phyloP scores from a whole-genome alignment of 805 yeast species.

The Pichia heedii region DNA sequence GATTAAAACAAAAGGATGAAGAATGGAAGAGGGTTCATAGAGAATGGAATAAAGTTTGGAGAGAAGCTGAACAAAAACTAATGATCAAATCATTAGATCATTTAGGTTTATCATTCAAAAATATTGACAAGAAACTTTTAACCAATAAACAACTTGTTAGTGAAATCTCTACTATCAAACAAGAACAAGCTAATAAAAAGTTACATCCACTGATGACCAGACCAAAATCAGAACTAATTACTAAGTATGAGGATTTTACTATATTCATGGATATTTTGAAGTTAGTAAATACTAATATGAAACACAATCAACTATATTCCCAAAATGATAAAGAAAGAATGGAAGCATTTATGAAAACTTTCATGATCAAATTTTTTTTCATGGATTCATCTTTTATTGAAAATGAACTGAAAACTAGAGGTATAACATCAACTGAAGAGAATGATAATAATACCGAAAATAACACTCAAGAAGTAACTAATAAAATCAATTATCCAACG shows the following conservation, averaged over 20 bases:
- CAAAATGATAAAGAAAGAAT: conserved; percentile 72
- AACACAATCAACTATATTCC: conserved; percentile 66
- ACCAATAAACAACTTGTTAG: conserved; percentile 86
- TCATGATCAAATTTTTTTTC: conserved; percentile 64
- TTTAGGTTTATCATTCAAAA: conserved; percentile 91
- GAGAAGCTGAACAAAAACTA: conserved; percentile 94
- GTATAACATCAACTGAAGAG: conserved; percentile 23
- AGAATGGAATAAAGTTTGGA: conserved; percentile 99
- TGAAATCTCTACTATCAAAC: conserved; percentile 85
- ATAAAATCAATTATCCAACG: conserved; percentile 11
- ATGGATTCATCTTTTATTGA: conserved; percentile 43
- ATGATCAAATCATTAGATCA: conserved; percentile 92
- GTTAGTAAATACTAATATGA: conserved; percentile 57
- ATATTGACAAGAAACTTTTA: conserved; percentile 85
- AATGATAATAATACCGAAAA: conserved; percentile 12
- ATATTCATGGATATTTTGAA: conserved; percentile 67
- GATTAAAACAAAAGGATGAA: conserved; percentile 95
- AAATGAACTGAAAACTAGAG: conserved; percentile 27
- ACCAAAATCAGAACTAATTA: conserved; percentile 63
- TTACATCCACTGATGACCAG: conserved; percentile 78
- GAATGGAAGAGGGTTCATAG: conserved; percentile 98
- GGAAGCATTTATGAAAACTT: conserved; percentile 59
- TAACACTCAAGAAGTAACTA: conserved; percentile 8
- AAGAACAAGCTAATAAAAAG: conserved; percentile 82
- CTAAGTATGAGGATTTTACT: conserved; percentile 53